Evolutionary conservation across 2,329 filamentous ascomycete species (phyloP), one percentile per base, ranked within the genome.

Genomic region (Tolypocladium tundrense): DNA sequence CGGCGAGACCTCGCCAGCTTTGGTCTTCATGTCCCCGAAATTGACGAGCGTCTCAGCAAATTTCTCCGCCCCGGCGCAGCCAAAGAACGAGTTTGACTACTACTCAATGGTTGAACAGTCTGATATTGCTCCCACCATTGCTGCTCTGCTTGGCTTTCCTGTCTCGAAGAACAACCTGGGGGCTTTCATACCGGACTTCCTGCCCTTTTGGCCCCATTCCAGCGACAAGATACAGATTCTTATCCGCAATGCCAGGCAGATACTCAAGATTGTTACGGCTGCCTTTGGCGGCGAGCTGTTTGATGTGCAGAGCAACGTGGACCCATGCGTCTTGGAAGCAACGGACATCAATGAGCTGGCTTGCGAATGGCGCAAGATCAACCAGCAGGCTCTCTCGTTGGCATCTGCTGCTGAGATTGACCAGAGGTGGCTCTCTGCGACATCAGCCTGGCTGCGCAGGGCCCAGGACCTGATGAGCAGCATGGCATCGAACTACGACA

Each of bases 401-500:
- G 64, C 64, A 33, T 57, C 57, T 14, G 59, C 59, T 1, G 60
- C 66, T 4, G 60, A 70, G 5, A 41, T 75, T 11, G 68, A 75
- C 37, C 63, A 73, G 24, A 64, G 67, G 8, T 79, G 77, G 74
- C 66, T 80, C 13, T 63, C 69, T 8, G 66, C 69, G n/a, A 77
- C 79, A 59, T 73, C 74, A 14, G 70, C 72, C 70, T 95, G 94
- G 79, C 81, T 91, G 55, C 81, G 78, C 55, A 76, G 79, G 58
- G 88, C 91, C 1, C 94, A 97, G 70, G 79, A 82, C 27, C 74
- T 91, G 19, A 89, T 99, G 81, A 95, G 90, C 65, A 87, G 85
- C 66, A 91, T 94, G 69, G 92, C 94, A 5, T 97, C 91, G 70
- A 95, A 96, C 69, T 99, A 99, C 70, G 82, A 96, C 67, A 78